A percentile compares a stretch with the other conserved stretches of the same genome.
Conservation (phyloP, 306 rosid genomes). For the Ormosia emarginata region DNA sequence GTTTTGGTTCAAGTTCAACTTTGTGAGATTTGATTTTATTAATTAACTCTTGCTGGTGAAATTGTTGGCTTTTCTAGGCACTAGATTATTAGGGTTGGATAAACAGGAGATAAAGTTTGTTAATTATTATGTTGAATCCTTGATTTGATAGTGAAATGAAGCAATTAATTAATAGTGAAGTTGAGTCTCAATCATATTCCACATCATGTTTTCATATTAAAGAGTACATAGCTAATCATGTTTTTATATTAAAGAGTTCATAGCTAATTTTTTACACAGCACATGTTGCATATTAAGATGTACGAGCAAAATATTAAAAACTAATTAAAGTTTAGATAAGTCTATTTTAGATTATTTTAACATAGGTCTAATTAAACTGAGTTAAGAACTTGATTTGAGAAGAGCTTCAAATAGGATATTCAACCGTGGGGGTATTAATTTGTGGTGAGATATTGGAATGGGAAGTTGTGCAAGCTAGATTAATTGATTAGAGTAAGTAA, state of each 20-base stretch:
- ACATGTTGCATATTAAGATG: neutral
- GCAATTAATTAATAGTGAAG: neutral
- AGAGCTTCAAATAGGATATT: neutral
- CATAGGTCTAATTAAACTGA: neutral
- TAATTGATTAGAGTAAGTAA: neutral
- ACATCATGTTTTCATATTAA: neutral
- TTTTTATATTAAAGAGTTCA: neutral
- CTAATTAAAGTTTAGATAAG: neutral
- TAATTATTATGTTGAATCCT: neutral
- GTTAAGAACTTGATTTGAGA: neutral
- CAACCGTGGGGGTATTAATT: neutral
- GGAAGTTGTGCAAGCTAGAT: neutral
- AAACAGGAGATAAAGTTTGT: neutral
- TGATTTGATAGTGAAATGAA: neutral
- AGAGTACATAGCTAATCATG: neutral
- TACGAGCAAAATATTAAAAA: no score
- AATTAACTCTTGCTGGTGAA: neutral
- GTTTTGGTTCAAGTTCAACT: neutral
- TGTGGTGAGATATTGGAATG: neutral
- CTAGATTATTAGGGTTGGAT: neutral
- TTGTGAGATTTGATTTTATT: conserved; percentile 9
- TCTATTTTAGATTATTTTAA: neutral
- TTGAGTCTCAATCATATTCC: neutral
- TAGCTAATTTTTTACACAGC: neutral
- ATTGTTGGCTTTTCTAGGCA: neutral